A percentile compares a stretch with the other conserved stretches of the same genome.
These are phyloP conservation scores for Apostasia ramifera DNA, from an alignment of 106 monocot genomes.

Conservation along the genomic window DNA sequence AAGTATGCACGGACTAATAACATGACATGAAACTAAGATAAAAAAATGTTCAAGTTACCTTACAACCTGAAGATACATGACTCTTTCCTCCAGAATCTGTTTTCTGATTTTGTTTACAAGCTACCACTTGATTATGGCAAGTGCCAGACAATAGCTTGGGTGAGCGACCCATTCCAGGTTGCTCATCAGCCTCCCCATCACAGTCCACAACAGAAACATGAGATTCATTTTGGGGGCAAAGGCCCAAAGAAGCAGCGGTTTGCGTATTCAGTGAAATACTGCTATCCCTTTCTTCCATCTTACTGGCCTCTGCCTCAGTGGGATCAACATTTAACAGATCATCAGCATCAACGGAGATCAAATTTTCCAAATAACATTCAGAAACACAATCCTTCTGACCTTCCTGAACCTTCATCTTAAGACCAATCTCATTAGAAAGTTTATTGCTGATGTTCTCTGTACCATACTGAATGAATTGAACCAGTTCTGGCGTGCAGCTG, in stretches of 20 bases:
- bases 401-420: constrained; percentile 3
- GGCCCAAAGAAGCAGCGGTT: constrained; percentile 2
- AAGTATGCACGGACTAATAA: too few species aligned
- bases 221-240: constrained; percentile 12
- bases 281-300: constrained; percentile 5
- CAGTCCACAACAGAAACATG: constrained; percentile 8
- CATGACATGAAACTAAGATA: background rate
- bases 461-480: constrained; percentile 26
- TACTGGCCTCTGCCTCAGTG: background rate
- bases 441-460: constrained; percentile 24
- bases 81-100: constrained; percentile 10
- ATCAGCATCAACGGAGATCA: constrained; percentile 26
- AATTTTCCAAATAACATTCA: constrained; percentile 42
- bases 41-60: constrained; percentile 22
- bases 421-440: constrained; percentile 16
- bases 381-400: constrained; percentile 26
- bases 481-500: constrained; percentile 13
- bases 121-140: constrained; percentile 17
- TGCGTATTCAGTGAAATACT: constrained; percentile 13
- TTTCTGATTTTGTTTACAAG: constrained; percentile 15
- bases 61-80: constrained; percentile 14
- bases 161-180: constrained; percentile 23
- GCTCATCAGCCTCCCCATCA: constrained; percentile 5
- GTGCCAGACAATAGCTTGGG: constrained; percentile 18
- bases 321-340: constrained; percentile 43